A percentile compares a stretch with the other conserved stretches of the same genome.
Conservation (phyloP, 768 basidiomycete species). For the Boletus insuetus region DNA sequence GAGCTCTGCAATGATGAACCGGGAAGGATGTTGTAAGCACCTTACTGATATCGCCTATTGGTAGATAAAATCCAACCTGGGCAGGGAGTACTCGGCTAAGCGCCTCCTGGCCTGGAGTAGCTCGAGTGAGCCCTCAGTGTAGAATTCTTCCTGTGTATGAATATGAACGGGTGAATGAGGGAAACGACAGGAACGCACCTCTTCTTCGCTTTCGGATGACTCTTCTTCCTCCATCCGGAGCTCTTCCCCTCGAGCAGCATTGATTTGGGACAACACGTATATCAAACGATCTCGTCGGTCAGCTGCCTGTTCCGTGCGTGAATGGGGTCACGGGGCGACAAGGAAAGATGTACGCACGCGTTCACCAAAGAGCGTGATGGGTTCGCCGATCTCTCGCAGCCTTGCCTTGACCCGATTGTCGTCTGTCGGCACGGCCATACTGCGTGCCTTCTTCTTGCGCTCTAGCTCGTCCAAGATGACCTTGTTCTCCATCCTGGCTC, state of each 20-base stretch:
- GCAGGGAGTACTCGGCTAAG: constrained; percentile 92
- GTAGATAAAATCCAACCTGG: constrained; percentile 80
- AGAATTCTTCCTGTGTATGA: constrained; percentile 80
- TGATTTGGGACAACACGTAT: constrained; percentile 92
- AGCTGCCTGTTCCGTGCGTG: constrained; percentile 62
- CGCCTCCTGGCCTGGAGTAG: constrained; percentile 80
- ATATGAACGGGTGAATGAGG: neutral
- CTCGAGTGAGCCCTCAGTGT: constrained; percentile 85
- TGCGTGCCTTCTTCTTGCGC: constrained; percentile 91
- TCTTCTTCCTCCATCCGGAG: constrained; percentile 68
- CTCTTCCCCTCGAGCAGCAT: constrained; percentile 82
- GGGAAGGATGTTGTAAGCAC: constrained; percentile 66
- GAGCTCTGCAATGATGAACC: constrained; percentile 72
- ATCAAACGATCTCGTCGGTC: constrained; percentile 95
- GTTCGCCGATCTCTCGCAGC: constrained; percentile 91
- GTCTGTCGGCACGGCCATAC: constrained; percentile 94
- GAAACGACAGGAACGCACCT: constrained; percentile 41
- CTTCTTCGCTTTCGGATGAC: constrained; percentile 71
- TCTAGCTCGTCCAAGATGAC: constrained; percentile 95
- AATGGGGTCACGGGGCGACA: constrained; percentile 5
- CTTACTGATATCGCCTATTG: constrained; percentile 55
- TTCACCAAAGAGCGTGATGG: constrained; percentile 97
- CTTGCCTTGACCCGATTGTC: constrained; percentile 89
- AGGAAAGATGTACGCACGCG: constrained; percentile 58
- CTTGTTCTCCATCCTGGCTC: constrained; percentile 77